Evolutionary conservation across 441 rosid genomes (phyloP), one percentile per base, ranked within the genome.

Genomic region (Euphorbia schlechtendalii): DNA sequence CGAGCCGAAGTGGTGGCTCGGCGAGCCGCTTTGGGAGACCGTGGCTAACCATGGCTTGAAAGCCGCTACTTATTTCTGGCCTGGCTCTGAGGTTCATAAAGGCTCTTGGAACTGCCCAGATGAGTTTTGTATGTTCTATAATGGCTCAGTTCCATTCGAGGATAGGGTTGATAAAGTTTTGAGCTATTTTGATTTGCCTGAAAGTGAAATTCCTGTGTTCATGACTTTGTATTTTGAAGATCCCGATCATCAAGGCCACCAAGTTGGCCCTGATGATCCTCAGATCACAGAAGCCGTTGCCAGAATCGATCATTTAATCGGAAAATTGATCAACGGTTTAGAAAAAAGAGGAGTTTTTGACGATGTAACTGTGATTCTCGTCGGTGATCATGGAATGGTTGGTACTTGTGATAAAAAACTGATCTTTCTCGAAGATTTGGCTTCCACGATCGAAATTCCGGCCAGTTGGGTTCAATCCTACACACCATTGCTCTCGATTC

Each of bases 331-430:
- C 24, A 48, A 74, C 64, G 99, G 99, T 27, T 59, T 93, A 34
- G 93, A 90, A 58, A 82, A 79, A 65, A 83, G 89, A 82, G 96
- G 91, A 57, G 74, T 88, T 54, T 90, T 93, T 52, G 90, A 90
- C 75, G 96, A 90, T 80, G 96, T 90, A 69, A 78, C 71, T 48
- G 75, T 93, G 61, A 84, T 90, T 58, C 74, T 93, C 88, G 87
- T 88, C 21, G 97, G 99, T 67, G 99, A 90, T 74, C 99, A 93
- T 78, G 99, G 99, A 24, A 93, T 93, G 97, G 99, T 93, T 52
- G 97, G 99, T 30, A 93, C 93, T 10, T 93, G 99, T 61, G 96
- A 88, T 69, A 78, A 83, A 51, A 90, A 93, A 72, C 27, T 88
- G 55, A 74, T 93, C 28, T 70, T 83, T 40, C 68, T 93, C 2